Evolutionary conservation across 345 rosid genomes (phyloP), one percentile per base, ranked within the genome.

Genomic region (Sisymbrium irio): DNA sequence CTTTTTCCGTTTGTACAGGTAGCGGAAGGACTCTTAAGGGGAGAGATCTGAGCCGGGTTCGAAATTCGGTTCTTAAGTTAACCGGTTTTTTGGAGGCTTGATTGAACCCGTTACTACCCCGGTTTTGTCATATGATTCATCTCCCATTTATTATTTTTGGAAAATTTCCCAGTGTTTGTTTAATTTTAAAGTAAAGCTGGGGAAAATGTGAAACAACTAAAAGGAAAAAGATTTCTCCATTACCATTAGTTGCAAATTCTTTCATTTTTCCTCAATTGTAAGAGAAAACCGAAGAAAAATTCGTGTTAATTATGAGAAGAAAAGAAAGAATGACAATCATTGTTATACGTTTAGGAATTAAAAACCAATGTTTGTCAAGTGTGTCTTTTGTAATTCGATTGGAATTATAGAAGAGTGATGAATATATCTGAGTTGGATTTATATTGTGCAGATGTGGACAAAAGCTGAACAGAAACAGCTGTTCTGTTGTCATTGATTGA

Each of bases 1-100:
- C 78, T 46, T 75, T 67, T 67, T 60, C 78, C 2, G 73, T 75
- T 58, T 75, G 68, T 75, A 58, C 68, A 28, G 78, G 78, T 36
- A 73, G 40, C 4, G 77, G 77, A 44, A 73, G 77, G 63, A 74
- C 78, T 57, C 78, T 57, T 6, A 74, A 74, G 32, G 78, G 73
- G 0, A 57, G 78, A 58, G 78, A 74, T 67, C 73, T 66, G 10
- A 57, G 73, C 18, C 67, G 78, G 67, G 67, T 74, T 7, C 59
- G 78, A 1, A 74, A 74, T 67, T 74, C 78, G 78, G 73, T 74
- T 74, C 78, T 74, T 14, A 74, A 10, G 67, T 58, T 58, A 74
- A 74, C 78, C 78, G 73, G 72, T 18, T 74, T 66, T 67, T 65
- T 74, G 49, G 78, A 74, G 73, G 73, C 67, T 14, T 74, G 49